Evolutionary conservation across 257 asterid genomes (phyloP).

Genomic region (Anisodus acutangulus): DNA sequence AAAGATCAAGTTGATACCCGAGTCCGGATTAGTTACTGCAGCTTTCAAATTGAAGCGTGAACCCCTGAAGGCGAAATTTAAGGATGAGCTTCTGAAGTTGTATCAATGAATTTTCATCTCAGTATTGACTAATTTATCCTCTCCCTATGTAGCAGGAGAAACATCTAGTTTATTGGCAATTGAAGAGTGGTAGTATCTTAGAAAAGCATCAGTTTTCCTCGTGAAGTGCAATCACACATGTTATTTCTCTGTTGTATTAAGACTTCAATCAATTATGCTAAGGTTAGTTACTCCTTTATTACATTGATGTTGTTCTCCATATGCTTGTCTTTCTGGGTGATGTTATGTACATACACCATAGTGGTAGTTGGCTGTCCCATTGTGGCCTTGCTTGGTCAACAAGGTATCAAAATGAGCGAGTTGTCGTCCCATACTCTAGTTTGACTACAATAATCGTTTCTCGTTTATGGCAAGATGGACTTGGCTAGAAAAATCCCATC

Average conservation of each 20-base stretch:
- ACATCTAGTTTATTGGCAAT: neutral
- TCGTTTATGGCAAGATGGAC: no score
- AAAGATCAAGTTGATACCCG: conserved; percentile 73
- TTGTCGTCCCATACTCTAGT: no score
- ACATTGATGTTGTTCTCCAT: neutral
- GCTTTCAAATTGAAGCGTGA: conserved; percentile 91
- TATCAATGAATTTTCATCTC: conserved; percentile 53
- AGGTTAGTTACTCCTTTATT: neutral
- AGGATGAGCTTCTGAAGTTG: conserved; percentile 64
- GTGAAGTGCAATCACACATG: neutral
- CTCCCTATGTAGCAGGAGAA: neutral
- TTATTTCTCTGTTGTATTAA: neutral
- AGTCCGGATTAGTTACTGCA: conserved; percentile 88
- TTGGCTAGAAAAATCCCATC: no score
- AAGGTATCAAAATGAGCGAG: no score
- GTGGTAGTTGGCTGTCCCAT: neutral
- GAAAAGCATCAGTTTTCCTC: neutral
- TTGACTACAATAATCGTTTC: no score
- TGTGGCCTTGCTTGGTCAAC: no score
- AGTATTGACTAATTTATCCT: neutral
- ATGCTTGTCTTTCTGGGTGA: neutral
- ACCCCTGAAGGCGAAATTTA: conserved; percentile 66
- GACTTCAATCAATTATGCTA: neutral
- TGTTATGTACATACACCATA: neutral
- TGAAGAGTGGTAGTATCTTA: neutral